Evolutionary conservation across 495 filamentous ascomycete genomes (phyloP).

Genomic region (Podospora tetraspora): DNA sequence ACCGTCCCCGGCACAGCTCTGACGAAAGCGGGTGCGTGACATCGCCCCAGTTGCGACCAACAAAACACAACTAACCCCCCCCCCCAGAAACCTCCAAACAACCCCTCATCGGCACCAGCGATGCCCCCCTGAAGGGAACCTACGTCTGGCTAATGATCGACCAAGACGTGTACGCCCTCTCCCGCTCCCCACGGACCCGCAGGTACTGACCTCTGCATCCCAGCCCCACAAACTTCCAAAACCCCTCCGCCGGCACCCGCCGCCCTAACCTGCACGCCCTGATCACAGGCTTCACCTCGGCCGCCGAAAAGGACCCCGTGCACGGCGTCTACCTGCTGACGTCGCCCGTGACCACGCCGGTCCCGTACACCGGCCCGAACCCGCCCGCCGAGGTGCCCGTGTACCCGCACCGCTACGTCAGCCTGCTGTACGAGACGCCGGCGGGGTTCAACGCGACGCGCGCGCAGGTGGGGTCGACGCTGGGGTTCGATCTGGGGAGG

Average conservation of each 20-base stretch:
- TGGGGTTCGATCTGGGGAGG: not conserved
- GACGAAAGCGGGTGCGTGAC: constrained; percentile 31
- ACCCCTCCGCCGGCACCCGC: constrained; percentile 30
- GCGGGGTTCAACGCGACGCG: not conserved
- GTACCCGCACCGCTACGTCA: constrained; percentile 11
- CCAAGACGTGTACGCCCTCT: constrained; percentile 36
- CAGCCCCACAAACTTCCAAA: constrained; percentile 38
- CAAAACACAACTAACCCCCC: constrained; percentile 1
- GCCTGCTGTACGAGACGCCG: constrained; percentile 8
- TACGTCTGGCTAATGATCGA: constrained; percentile 46
- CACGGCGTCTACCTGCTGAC: not conserved
- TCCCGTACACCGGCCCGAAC: constrained; percentile 5
- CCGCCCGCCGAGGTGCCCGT: constrained; percentile 8
- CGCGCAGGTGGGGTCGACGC: not conserved
- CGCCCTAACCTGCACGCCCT: constrained; percentile 43
- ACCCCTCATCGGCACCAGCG: constrained; percentile 40
- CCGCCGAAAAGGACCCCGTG: not conserved
- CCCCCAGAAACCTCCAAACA: constrained; percentile 29
- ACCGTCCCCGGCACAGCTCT: constrained; percentile 35
- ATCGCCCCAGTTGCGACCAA: not conserved
- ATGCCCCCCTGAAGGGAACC: constrained; percentile 31
- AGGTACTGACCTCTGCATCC: not conserved
- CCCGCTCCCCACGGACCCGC: too few species aligned
- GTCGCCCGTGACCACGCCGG: not conserved
- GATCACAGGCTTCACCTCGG: constrained; percentile 29